Evolutionary conservation across 345 rosid species (phyloP), one percentile per base, ranked within the genome.

Genomic region (Brassica cretica): DNA sequence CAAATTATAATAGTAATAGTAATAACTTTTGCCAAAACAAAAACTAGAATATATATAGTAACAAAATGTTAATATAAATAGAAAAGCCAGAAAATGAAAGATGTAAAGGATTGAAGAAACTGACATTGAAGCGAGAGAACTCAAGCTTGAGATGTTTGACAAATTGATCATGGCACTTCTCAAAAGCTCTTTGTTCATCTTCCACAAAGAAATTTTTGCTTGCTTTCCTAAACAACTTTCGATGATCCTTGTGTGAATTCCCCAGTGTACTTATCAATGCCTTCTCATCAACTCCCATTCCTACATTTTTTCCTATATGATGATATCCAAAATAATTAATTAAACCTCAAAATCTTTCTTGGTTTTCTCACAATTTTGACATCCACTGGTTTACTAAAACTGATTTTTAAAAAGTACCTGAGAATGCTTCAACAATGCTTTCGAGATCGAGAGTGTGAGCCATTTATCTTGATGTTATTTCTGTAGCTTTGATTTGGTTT

Each of bases 251-350:
- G 16, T 81, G 86, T 7, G 97, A 86, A 18, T 82, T 86, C 56
- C 93, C 93, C 65, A 93, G 53, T 25, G 78, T 71, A 21, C 82
- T 83, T 73, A 93, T 79, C 78, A 93, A 16, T 62, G 88, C 77
- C 24, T 76, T 82, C 89, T 95, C 99, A 60, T 93, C 98, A 53
- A 94, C 83, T 80, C 98, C 98, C 76, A 86, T 82, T 56, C 98
- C 98, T 87, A 73, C 12, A 10, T 2, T 12, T 2, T 12, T 37
- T 25, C 8, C 21, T 33, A 33, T 35, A 15, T 60, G 8, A 1
- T 60, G 5, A 0, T 3, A 8, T 7, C 44, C 44, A 41, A 14
- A 5, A n/a, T 49, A 49, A 49, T n/a, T 5, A n/a, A 49, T 49
- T 41, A 41, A 41, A 10, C 49, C 68, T 6, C 76, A 24, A 56